phyloP scores from a whole-genome alignment of 441 rosid species.

The Daphne laureola region DNA sequence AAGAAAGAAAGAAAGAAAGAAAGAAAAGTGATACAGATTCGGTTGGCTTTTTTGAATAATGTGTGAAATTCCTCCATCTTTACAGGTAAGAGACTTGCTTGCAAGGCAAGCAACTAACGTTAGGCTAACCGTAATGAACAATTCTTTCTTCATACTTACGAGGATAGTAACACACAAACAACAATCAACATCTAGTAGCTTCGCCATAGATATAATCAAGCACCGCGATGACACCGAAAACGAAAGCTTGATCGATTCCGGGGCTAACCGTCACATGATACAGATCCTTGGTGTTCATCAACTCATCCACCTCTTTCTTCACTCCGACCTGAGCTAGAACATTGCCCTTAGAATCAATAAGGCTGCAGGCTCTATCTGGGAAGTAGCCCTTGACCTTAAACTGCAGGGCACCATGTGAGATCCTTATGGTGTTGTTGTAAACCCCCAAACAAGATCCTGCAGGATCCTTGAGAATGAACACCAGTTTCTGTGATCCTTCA shows the following conservation, averaged over 20 bases:
- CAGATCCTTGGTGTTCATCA: conserved; percentile 51
- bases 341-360: conserved; percentile 43
- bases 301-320: conserved; percentile 36
- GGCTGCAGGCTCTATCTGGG: conserved; percentile 53
- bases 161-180: no score
- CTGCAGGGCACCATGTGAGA: conserved; percentile 35
- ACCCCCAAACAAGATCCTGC: conserved; percentile 26
- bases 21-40: no score
- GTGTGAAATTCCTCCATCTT: no score
- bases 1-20: no score
- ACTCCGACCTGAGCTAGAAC: conserved; percentile 52
- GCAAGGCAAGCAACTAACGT: no score
- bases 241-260: conserved; percentile 67
- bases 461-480: conserved; percentile 61
- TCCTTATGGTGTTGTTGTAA: conserved; percentile 29
- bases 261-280: conserved; percentile 51
- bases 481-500: conserved; percentile 42
- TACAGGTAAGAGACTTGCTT: no score
- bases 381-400: conserved; percentile 61
- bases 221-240: conserved; percentile 60
- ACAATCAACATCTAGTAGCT: conserved; percentile 51
- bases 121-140: no score
- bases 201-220: conserved; percentile 71
- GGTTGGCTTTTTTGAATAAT: no score
- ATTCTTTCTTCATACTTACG: no score